These are phyloP conservation scores for Coniochaeta sp. DNA, from an alignment of 2,329 filamentous ascomycete genomes.

Conservation along the genomic window DNA sequence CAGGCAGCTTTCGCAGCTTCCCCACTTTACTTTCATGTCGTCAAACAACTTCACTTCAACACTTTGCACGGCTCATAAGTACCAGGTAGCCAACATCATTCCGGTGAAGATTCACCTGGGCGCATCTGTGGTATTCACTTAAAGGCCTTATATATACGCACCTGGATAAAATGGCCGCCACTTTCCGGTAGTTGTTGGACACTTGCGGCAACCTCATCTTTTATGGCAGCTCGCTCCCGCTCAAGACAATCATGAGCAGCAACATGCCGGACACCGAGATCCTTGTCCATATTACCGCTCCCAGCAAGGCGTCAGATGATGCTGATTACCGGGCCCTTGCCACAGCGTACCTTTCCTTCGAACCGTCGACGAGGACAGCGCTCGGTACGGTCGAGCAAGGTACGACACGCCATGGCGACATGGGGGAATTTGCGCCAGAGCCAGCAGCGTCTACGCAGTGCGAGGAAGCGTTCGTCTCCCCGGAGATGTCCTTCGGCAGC, in stretches of 20 bases:
- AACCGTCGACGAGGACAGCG: constrained; percentile 18
- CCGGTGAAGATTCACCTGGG: too few species aligned
- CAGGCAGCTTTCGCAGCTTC: too few species aligned
- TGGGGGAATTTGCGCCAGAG: background rate
- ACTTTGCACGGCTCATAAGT: too few species aligned
- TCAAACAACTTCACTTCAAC: too few species aligned
- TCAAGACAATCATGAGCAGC: background rate
- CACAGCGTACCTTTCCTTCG: constrained; percentile 42
- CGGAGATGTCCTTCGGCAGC: constrained; percentile 22
- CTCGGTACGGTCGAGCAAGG: background rate
- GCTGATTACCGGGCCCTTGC: constrained; percentile 41
- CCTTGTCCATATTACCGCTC: constrained; percentile 47
- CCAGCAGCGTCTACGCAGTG: background rate
- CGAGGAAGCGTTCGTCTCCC: constrained; percentile 12
- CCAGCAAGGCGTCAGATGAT: constrained; percentile 41
- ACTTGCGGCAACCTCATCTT: too few species aligned
- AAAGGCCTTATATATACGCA: too few species aligned
- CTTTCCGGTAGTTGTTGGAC: too few species aligned
- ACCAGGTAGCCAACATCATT: too few species aligned
- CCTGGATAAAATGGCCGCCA: too few species aligned
- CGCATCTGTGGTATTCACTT: too few species aligned
- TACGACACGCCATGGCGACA: background rate
- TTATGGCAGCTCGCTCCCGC: too few species aligned
- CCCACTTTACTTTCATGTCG: too few species aligned
- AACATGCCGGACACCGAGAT: constrained; percentile 37